These are phyloP conservation scores for Byssoonygena ceratinophila DNA, from an alignment of 2,329 filamentous ascomycete species.

Conservation along the genomic window DNA sequence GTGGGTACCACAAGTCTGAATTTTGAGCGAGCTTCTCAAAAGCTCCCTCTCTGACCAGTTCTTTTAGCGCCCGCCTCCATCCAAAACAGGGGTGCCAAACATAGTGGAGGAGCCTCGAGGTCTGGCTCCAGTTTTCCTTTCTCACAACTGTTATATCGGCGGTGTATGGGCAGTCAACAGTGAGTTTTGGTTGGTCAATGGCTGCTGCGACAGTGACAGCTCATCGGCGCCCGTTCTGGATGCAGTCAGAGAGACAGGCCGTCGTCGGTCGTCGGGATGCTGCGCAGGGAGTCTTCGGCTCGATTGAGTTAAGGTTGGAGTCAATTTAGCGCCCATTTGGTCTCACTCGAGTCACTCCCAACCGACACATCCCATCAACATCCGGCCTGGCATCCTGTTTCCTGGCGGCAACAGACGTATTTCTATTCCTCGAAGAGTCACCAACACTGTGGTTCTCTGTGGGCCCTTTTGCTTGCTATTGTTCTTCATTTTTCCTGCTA, in stretches of 20 bases:
- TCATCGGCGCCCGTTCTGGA: not conserved
- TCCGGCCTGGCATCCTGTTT: not conserved
- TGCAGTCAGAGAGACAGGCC: too few species aligned
- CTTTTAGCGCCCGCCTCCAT: not conserved
- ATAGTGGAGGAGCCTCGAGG: not conserved
- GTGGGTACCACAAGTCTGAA: not conserved
- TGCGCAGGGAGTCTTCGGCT: not conserved
- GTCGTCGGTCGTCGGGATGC: too few species aligned
- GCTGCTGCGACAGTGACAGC: not conserved
- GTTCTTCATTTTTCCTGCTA: not conserved
- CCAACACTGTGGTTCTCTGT: not conserved
- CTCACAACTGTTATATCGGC: not conserved
- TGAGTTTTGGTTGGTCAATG: not conserved
- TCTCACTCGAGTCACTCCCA: not conserved
- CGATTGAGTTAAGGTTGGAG: too few species aligned
- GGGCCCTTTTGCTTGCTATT: constrained; percentile 3
- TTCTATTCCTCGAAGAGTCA: not conserved
- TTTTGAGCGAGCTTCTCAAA: not conserved
- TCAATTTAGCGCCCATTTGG: too few species aligned
- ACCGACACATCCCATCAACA: not conserved
- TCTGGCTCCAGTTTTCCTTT: not conserved
- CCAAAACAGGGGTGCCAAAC: not conserved
- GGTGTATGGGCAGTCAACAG: not conserved
- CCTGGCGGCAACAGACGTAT: constrained; percentile 3
- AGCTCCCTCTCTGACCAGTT: not conserved